phyloP scores from a whole-genome alignment of 306 rosid genomes.

The Pterocarpus macrocarpus region DNA sequence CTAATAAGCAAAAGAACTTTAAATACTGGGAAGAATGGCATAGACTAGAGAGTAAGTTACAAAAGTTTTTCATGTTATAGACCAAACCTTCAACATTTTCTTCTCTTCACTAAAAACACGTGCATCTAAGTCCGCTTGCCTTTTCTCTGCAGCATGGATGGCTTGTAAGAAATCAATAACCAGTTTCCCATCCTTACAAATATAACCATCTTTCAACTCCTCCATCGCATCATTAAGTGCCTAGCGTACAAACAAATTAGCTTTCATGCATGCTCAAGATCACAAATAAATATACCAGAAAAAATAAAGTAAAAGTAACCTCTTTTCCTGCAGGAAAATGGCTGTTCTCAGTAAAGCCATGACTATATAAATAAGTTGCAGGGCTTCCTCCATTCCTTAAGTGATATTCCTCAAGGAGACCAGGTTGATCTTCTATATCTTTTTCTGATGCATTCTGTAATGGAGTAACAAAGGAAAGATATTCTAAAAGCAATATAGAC shows the following conservation, averaged over 20 bases:
- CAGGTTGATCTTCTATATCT: conserved; percentile 54
- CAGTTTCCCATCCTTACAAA: conserved; percentile 85
- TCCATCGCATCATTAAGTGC: conserved; percentile 60
- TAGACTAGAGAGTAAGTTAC: conserved; percentile 30
- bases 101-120: conserved; percentile 74
- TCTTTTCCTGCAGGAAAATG: conserved; percentile 61
- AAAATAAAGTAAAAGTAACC: conserved; percentile 53
- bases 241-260: conserved; percentile 56
- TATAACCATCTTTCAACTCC: conserved; percentile 67
- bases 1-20: conserved; percentile 22
- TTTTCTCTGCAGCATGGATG: conserved; percentile 88
- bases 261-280: conserved; percentile 32
- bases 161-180: conserved; percentile 86
- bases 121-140: conserved; percentile 90
- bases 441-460: conserved; percentile 59
- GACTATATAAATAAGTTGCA: conserved; percentile 42
- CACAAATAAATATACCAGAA: conserved; percentile 31
- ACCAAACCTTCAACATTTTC: conserved; percentile 73
- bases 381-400: conserved; percentile 55
- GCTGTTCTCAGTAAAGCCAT: conserved; percentile 47
- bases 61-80: conserved; percentile 31
- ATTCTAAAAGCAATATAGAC: conserved; percentile 40
- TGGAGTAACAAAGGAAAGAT: conserved; percentile 47
- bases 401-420: conserved; percentile 80
- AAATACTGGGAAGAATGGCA: conserved; percentile 38